Base-by-base conservation (phyloP, 116 monocot genomes). In the Phalaenopsis hybrid region DNA sequence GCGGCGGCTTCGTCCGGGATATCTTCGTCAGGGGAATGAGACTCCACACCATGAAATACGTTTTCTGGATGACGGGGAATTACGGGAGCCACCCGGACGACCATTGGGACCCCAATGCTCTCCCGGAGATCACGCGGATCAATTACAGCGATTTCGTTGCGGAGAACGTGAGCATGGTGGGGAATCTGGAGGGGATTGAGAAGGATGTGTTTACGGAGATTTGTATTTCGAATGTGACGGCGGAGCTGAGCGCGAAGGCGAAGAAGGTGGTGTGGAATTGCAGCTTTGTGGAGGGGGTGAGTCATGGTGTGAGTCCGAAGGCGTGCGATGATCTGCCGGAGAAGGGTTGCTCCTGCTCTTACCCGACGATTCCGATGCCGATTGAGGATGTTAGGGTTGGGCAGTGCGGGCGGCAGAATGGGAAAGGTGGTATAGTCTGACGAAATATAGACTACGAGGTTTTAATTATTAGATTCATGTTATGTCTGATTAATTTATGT, bases 21-120 rank as follows among this genome's bases (percentile, higher is more conserved):
- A 70, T 91, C 41, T 91, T 79, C 75, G 82, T 91, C 12, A 46
- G 82, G 25, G 34, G 86, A 25, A 81, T 91, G 87, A 85, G 48
- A n/a, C 81, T 91, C n/a, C 46, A 87, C 82, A 89, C 87, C 12
- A 87, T 91, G 89, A 91, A 91, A 78, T 91, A 85, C 80, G 85
- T 89, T 5, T 91, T 91, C 84, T 91, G 91, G 91, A 91, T 89
- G 82, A 80, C 89, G 0, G 86, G 86, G 4, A 84, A 84, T 80
- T 89, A 89, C 82, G 86, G 86, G 10, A 41, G 50, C 45, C 89
- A 89, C 76, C 79, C 89, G 0, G 89, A 89, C 63, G 84, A 86
- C 31, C 44, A 73, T n/a, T n/a, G n/a, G n/a, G n/a, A n/a, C n/a
- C n/a, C n/a, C n/a, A n/a, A 90, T 0, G 86, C 88, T 0, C 48